phyloP scores from a whole-genome alignment of 441 rosid species.

The Pelargonium exstipulatum region DNA sequence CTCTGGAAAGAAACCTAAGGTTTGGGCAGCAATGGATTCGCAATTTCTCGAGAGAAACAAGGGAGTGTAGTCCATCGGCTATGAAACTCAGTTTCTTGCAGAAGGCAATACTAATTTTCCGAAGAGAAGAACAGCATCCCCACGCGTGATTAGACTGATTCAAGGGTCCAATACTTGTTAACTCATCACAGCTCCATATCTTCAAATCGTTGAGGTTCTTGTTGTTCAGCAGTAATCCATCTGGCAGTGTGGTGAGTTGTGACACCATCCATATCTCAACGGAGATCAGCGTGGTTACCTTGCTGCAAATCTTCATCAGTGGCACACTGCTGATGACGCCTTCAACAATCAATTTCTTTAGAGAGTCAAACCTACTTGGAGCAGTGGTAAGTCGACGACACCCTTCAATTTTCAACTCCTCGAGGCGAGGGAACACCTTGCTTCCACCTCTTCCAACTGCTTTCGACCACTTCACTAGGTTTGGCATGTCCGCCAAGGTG shows the following conservation, averaged over 20 bases:
- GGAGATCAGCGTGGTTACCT: conserved; percentile 4
- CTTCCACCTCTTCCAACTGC: neutral
- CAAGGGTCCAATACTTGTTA: conserved; percentile 2
- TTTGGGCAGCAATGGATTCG: neutral
- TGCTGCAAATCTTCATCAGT: neutral
- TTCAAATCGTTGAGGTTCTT: neutral
- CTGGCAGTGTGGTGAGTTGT: neutral
- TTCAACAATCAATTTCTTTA: conserved; percentile 3
- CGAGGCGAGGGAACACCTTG: conserved; percentile 24
- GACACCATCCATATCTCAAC: conserved; percentile 3
- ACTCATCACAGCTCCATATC: neutral
- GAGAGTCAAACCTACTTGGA: conserved; percentile 5
- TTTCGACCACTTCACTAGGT: conserved; percentile 1
- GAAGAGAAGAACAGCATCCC: conserved; percentile 7
- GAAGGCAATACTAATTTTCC: conserved; percentile 1
- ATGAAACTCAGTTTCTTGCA: neutral
- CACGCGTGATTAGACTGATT: neutral
- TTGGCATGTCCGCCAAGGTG: neutral
- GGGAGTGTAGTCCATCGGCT: neutral
- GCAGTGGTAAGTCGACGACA: conserved; percentile 13
- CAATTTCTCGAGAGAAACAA: conserved; percentile 14
- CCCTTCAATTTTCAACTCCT: neutral
- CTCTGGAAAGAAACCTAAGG: conserved; percentile 10
- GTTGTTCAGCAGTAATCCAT: conserved; percentile 7
- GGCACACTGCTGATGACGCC: neutral